Evolutionary conservation across 106 monocot species (phyloP).

Genomic region (Gastrodia elata): DNA sequence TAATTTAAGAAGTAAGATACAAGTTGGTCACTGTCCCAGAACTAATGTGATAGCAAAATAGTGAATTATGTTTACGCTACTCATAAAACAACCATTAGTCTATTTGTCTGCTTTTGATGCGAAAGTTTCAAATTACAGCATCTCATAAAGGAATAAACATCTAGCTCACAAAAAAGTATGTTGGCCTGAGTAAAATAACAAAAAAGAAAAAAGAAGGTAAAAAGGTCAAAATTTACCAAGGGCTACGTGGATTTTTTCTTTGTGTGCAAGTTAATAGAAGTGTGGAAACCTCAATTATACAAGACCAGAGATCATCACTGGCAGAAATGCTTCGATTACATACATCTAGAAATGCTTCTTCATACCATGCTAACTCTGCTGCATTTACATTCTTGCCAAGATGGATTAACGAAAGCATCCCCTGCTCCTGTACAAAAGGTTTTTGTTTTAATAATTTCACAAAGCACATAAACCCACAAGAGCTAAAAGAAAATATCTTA

Average conservation of each 20-base stretch:
- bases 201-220: not conserved
- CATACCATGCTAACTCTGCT: conserved; percentile 74
- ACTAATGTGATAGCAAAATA: not conserved
- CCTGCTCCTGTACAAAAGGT: conserved; percentile 55
- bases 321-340: conserved; percentile 76
- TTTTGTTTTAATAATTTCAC: not conserved
- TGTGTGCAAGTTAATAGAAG: conserved; percentile 60
- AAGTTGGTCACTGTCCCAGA: not conserved
- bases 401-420: conserved; percentile 74
- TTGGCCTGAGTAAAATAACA: not conserved
- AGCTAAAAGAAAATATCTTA: not conserved
- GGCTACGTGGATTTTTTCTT: conserved; percentile 67
- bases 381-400: conserved; percentile 68
- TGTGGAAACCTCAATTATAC: conserved; percentile 71
- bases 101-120: not conserved
- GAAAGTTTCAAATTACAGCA: not conserved
- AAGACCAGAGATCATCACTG: conserved; percentile 72
- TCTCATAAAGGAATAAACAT: not conserved
- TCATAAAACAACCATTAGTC: not conserved
- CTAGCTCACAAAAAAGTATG: not conserved
- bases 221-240: conserved; percentile 41
- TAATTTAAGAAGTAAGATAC: not conserved
- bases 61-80: not conserved
- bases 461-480: not conserved
- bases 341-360: conserved; percentile 87